These are phyloP conservation scores for Musa itinerans DNA, from an alignment of 176 grass and related monocot genomes.

Conservation along the genomic window DNA sequence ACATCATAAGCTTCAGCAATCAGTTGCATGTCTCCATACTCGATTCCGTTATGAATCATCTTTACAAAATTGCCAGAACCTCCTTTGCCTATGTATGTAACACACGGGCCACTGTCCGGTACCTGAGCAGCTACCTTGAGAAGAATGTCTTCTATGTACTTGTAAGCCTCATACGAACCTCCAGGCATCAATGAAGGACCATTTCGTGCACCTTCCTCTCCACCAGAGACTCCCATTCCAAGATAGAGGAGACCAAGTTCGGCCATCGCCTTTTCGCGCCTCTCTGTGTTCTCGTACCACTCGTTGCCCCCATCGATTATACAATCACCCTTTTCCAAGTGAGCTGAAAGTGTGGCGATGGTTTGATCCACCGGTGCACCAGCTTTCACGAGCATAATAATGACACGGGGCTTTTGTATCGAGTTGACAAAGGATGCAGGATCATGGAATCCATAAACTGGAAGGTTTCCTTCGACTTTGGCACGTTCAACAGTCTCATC, in stretches of 20 bases:
- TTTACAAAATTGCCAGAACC: constrained; percentile 18
- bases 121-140: constrained; percentile 16
- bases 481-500: constrained; percentile 20
- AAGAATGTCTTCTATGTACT: constrained; percentile 17
- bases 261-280: constrained; percentile 7
- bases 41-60: constrained; percentile 15
- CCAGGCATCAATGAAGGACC: constrained; percentile 18
- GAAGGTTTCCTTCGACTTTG: constrained; percentile 14
- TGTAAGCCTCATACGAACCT: constrained; percentile 8
- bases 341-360: constrained; percentile 8
- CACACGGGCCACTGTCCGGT: constrained; percentile 11
- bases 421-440: constrained; percentile 13
- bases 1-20: constrained; percentile 20
- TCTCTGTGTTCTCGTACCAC: constrained; percentile 17
- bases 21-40: constrained; percentile 21
- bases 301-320: constrained; percentile 17
- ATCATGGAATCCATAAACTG: constrained; percentile 16
- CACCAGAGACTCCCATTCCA: constrained; percentile 17
- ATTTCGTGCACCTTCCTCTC: constrained; percentile 11
- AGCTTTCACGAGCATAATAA: constrained; percentile 17
- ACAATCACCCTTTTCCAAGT: constrained; percentile 8
- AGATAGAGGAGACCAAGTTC: constrained; percentile 11
- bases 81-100: constrained; percentile 12
- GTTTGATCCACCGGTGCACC: constrained; percentile 18
- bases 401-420: constrained; percentile 14